Evolutionary conservation across 352 stramenopile species (phyloP).

Genomic region (Pythium phragmiticola): DNA sequence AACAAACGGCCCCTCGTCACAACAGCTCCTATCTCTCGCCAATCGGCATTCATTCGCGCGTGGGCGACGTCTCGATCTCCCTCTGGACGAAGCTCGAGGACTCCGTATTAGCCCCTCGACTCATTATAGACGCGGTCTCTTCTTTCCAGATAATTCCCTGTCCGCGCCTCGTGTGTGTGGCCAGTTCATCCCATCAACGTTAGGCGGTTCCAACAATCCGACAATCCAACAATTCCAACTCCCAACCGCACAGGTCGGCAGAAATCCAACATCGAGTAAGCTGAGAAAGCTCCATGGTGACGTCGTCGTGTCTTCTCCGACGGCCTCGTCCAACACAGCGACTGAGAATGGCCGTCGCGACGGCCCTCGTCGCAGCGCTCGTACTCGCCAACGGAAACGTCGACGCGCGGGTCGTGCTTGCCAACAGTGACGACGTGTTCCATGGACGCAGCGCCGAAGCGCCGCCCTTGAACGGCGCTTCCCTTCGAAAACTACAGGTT

Average conservation of each 20-base stretch:
- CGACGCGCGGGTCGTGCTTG: not conserved
- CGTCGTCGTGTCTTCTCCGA: constrained; percentile 1
- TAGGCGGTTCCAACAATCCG: not conserved
- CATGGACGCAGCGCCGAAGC: not conserved
- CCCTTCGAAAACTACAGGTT: constrained; percentile 4
- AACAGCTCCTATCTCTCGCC: not conserved
- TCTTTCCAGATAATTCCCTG: not conserved
- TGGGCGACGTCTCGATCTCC: not conserved
- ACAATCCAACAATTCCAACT: constrained; percentile 2
- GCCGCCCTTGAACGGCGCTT: constrained; percentile 1
- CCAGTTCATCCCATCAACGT: not conserved
- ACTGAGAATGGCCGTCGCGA: constrained; percentile 1
- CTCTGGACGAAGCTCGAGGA: no score
- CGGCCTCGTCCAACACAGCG: constrained; percentile 10
- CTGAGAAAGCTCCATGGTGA: not conserved
- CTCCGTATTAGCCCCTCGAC: no score
- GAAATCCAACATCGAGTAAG: no score
- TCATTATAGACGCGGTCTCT: not conserved
- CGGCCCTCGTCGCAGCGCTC: constrained; percentile 14
- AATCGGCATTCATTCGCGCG: not conserved
- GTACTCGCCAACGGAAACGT: constrained; percentile 6
- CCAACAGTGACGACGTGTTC: constrained; percentile 1
- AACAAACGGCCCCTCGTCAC: no score
- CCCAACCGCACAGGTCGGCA: not conserved
- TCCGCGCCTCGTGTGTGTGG: not conserved